Conservation (phyloP, 768 basidiomycete species). For the Dentipellis fragilis region DNA sequence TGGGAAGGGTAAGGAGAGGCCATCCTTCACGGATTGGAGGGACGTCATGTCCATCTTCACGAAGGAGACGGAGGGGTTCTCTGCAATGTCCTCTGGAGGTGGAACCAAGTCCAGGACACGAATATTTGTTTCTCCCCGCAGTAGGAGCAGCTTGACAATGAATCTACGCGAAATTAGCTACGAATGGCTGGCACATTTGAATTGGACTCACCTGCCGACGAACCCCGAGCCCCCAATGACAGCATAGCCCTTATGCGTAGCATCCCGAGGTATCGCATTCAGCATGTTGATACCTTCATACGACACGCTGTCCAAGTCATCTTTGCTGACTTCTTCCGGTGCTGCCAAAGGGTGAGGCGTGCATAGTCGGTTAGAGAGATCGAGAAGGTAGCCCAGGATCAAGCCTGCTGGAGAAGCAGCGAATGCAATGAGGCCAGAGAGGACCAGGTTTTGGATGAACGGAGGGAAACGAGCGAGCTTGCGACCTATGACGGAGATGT, state of each 20-base stretch:
- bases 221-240: slow-evolving; percentile 25
- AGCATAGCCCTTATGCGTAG: slow-evolving; percentile 20
- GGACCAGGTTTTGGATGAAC: not conserved
- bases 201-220: slow-evolving; percentile 19
- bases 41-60: slow-evolving; percentile 24
- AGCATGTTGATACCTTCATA: slow-evolving; percentile 21
- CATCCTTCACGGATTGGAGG: slow-evolving; percentile 18
- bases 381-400: not conserved
- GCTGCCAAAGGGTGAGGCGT: slow-evolving; percentile 3
- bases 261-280: slow-evolving; percentile 16
- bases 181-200: too few species aligned
- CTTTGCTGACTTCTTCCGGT: not conserved
- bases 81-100: slow-evolving; percentile 15
- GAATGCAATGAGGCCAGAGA: not conserved
- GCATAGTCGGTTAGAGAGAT: slow-evolving; percentile 1
- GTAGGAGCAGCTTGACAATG: slow-evolving; percentile 24
- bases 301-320: slow-evolving; percentile 17
- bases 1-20: slow-evolving; percentile 17
- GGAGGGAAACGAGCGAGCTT: not conserved
- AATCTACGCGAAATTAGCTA: slow-evolving; percentile 15
- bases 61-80: slow-evolving; percentile 21
- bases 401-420: slow-evolving; percentile 1
- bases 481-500: not conserved
- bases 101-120: slow-evolving; percentile 24
- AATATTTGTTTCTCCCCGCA: slow-evolving; percentile 25